phyloP scores from a whole-genome alignment of 2,329 filamentous ascomycete species.

The Colletotrichum eleusines region DNA sequence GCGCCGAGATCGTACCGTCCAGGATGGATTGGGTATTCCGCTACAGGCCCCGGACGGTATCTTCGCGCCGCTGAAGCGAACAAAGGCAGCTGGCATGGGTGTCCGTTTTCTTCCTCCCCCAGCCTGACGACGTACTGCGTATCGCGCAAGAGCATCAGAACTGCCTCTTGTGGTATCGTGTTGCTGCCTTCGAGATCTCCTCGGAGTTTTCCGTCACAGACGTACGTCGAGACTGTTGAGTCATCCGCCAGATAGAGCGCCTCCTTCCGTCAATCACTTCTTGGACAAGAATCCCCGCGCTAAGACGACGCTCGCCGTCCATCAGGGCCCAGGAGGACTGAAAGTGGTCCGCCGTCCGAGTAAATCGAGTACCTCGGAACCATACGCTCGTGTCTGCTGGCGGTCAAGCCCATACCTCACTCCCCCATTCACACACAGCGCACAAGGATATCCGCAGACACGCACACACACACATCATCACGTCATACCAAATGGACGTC shows the following conservation, averaged over 20 bases:
- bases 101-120: slow-evolving; percentile 2
- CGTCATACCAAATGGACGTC: slow-evolving; percentile 46
- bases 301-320: background rate
- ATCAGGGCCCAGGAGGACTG: slow-evolving; percentile 23
- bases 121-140: background rate
- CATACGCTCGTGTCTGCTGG: slow-evolving; percentile 4
- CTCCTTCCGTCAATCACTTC: slow-evolving; percentile 16
- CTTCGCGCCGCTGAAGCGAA: slow-evolving; percentile 22
- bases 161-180: slow-evolving; percentile 7
- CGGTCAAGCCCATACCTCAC: background rate
- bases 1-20: slow-evolving; percentile 3
- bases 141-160: background rate
- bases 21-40: background rate
- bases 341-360: slow-evolving; percentile 7
- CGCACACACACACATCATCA: background rate
- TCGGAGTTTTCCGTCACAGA: background rate
- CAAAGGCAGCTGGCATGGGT: slow-evolving; percentile 13
- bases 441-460: background rate
- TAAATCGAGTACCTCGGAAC: slow-evolving; percentile 22
- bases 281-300: background rate
- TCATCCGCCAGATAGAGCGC: slow-evolving; percentile 23
- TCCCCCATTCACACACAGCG: background rate
- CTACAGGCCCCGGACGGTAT: slow-evolving; percentile 6
- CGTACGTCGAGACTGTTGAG: slow-evolving; percentile 21
- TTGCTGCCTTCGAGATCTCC: slow-evolving; percentile 3